A percentile compares a stretch with the other conserved stretches of the same genome.
Evolutionary conservation across 2,329 filamentous ascomycete species (phyloP).

Genomic region (Diaporthe ilicicola): DNA sequence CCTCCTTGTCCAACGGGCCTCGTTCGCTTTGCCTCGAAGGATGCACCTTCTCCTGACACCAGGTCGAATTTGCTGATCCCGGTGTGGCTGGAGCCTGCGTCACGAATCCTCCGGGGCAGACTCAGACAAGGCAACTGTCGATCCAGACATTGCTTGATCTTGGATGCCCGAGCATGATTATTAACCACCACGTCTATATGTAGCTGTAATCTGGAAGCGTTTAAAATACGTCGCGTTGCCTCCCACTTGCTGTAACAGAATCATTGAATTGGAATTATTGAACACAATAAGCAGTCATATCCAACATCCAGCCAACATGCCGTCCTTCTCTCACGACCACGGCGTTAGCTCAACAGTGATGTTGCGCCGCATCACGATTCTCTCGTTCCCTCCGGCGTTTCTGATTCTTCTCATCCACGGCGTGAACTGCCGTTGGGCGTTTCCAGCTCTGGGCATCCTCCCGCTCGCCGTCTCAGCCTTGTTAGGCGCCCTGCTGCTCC

Average conservation of each 20-base stretch:
- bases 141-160: neutral
- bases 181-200: neutral
- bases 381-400: slow-evolving; percentile 31
- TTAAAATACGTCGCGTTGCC: neutral
- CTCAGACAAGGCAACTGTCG: slow-evolving; percentile 10
- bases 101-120: slow-evolving; percentile 13
- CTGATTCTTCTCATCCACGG: slow-evolving; percentile 27
- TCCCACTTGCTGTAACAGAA: neutral
- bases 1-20: neutral
- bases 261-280: neutral
- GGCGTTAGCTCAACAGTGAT: slow-evolving; percentile 12
- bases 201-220: neutral
- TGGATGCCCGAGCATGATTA: neutral
- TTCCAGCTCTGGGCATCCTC: slow-evolving; percentile 35
- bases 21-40: neutral
- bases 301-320: neutral
- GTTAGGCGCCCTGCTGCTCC: slow-evolving; percentile 29
- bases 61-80: neutral
- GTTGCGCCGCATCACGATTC: slow-evolving; percentile 38
- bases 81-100: neutral
- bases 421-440: slow-evolving; percentile 18
- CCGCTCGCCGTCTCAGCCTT: slow-evolving; percentile 33
- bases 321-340: neutral
- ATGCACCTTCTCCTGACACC: neutral
- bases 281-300: neutral